Percentiles rank a stretch among this genome's conserved stretches.
Evolutionary conservation across 1,284 basidiomycete genomes (phyloP).

Genomic region (Cutaneotrichosporon cyanovorans): DNA sequence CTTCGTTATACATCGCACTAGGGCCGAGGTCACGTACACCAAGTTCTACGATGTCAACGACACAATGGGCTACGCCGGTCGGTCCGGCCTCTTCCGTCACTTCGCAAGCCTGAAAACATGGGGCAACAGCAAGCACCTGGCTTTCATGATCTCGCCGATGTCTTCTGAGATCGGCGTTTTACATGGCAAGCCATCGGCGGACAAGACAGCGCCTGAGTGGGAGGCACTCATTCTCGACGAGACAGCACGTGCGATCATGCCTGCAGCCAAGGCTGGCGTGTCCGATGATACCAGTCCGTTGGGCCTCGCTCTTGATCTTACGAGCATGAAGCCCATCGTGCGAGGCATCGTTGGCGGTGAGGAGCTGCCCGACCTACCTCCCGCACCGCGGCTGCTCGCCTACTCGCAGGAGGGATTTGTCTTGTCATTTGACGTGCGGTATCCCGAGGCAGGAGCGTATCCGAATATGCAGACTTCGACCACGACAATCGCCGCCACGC

Average conservation of each 20-base stretch:
- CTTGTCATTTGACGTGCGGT: slow-evolving; percentile 49
- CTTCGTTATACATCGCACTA: slow-evolving; percentile 40
- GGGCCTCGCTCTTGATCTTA: slow-evolving; percentile 50
- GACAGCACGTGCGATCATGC: slow-evolving; percentile 48
- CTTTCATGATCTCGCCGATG: slow-evolving; percentile 47
- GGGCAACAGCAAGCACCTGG: slow-evolving; percentile 41
- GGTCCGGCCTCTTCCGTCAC: slow-evolving; percentile 37
- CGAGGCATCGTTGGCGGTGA: slow-evolving; percentile 47
- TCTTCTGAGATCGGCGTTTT: slow-evolving; percentile 45
- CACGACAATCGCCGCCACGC: not conserved
- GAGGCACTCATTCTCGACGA: slow-evolving; percentile 49
- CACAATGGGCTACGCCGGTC: slow-evolving; percentile 41
- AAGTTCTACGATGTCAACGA: slow-evolving; percentile 45
- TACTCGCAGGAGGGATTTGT: slow-evolving; percentile 51
- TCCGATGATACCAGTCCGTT: slow-evolving; percentile 48
- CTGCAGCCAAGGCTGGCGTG: slow-evolving; percentile 42
- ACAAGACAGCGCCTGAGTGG: slow-evolving; percentile 40
- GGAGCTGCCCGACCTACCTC: slow-evolving; percentile 46
- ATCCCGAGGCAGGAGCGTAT: slow-evolving; percentile 43
- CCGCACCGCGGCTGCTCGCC: slow-evolving; percentile 47
- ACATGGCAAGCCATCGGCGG: slow-evolving; percentile 24
- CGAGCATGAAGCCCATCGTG: slow-evolving; percentile 42
- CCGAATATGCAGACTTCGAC: slow-evolving; percentile 39
- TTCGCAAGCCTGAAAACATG: slow-evolving; percentile 43
- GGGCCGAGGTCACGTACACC: slow-evolving; percentile 32